Base-by-base conservation (phyloP, 1,139 yeast genomes). In the Diutina siamensis region DNA sequence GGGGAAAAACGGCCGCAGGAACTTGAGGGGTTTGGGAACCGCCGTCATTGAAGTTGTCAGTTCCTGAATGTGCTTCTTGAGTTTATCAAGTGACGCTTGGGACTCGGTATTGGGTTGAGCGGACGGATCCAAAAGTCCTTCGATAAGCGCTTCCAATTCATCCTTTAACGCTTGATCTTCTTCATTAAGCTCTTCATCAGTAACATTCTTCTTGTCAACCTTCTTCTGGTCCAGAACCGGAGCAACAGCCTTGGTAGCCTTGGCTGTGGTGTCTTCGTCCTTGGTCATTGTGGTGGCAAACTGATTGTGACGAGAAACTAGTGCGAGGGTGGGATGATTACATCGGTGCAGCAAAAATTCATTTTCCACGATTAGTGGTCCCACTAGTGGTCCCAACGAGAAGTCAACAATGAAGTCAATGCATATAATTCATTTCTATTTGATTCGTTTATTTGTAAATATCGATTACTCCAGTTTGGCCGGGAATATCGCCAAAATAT, bases 1-100 rank as follows among this genome's bases (percentile, higher is more conserved):
- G 18, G 83, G 82, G 60, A 82, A 92, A 56, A 80, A 87, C 15
- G 97, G 95, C 57, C 96, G 80, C 54, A 94, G 73, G 61, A 94
- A 94, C 68, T 94, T 94, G 65, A 92, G 76, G 13, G 99, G 98
- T 62, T 92, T 94, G 44, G 99, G 99, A 44, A 94, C 98, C 1
- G 99, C 99, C 2, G 98, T 94, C 97, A 92, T 92, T 8, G 97
- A 88, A 32, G 97, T 86, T 3, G 98, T 92, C 15, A 97, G 85
- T 46, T 94, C 94, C 55, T 87, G 80, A 56, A 92, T 89, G 56
- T 78, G 78, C 46, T 74, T 76, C 60, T 87, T 88, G 10, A 38
- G 21, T 32, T 38, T 38, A 32, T 22, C 32, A 61, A 94, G 72
- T 46, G 80, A 71, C 42, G 73, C 73, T 54, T 94, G 71, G 27